Conservation (phyloP, 768 basidiomycete species). For the Mycena rosella region DNA sequence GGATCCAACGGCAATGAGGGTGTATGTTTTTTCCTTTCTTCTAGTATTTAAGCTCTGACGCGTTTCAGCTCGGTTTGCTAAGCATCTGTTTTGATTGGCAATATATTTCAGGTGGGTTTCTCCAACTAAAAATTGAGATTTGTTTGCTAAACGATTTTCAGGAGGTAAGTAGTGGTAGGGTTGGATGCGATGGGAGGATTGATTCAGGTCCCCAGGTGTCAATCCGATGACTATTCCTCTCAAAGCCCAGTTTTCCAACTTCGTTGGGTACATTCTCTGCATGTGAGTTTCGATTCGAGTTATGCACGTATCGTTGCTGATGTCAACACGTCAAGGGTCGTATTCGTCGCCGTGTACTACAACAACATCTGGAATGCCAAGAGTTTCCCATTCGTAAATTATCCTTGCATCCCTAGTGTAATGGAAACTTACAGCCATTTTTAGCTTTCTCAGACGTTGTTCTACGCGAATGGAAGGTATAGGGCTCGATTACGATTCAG, state of each 20-base stretch:
- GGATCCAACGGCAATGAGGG: conserved; percentile 75
- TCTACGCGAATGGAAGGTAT: conserved; percentile 56
- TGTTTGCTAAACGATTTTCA: not conserved
- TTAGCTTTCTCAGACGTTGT: conserved; percentile 65
- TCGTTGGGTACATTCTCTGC: conserved; percentile 64
- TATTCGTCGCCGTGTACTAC: conserved; percentile 66
- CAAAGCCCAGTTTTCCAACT: conserved; percentile 60
- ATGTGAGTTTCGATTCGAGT: conserved; percentile 49
- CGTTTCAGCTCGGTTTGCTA: conserved; percentile 69
- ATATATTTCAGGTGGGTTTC: conserved; percentile 58
- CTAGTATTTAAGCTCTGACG: too few species aligned
- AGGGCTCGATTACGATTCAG: not conserved
- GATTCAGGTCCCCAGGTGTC: conserved; percentile 33
- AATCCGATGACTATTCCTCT: conserved; percentile 69
- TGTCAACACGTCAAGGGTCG: conserved; percentile 44
- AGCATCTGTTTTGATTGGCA: conserved; percentile 75
- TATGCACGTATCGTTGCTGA: not conserved
- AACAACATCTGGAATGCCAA: conserved; percentile 65
- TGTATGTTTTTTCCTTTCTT: too few species aligned
- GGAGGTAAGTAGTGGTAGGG: conserved; percentile 21
- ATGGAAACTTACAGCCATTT: conserved; percentile 42
- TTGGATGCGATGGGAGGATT: conserved; percentile 7
- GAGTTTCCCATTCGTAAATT: conserved; percentile 45
- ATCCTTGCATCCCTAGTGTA: not conserved
- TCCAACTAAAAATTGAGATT: not conserved